A percentile compares a stretch with the other conserved stretches of the same genome.
phyloP scores from a whole-genome alignment of 2,329 filamentous ascomycete species.

The Ascochyta koolunga region DNA sequence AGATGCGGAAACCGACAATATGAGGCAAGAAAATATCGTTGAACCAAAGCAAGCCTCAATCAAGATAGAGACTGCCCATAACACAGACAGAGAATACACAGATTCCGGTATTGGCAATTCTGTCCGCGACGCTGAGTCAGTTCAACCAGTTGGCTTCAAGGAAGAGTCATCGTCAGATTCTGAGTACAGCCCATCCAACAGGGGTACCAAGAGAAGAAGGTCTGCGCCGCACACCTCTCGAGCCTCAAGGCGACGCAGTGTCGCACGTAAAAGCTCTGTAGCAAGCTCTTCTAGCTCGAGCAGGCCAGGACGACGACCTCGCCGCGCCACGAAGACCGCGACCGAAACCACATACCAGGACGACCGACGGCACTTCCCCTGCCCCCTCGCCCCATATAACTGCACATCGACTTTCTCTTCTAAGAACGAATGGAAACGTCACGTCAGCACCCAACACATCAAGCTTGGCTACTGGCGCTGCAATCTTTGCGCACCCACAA shows the following conservation, averaged over 20 bases:
- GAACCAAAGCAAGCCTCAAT: constrained; percentile 20
- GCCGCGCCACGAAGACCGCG: constrained; percentile 16
- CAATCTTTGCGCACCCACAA: constrained; percentile 61
- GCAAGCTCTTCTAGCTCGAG: constrained; percentile 12
- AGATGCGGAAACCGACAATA: constrained; percentile 29
- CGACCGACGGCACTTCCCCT: constrained; percentile 66
- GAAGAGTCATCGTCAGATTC: constrained; percentile 43
- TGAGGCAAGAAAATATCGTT: constrained; percentile 29
- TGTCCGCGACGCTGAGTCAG: constrained; percentile 44
- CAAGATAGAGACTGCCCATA: constrained; percentile 23
- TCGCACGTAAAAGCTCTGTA: constrained; percentile 31
- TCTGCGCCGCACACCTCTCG: constrained; percentile 35
- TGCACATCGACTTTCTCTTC: constrained; percentile 74
- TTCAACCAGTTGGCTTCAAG: constrained; percentile 38
- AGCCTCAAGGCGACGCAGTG: constrained; percentile 24
- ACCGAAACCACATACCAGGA: constrained; percentile 20
- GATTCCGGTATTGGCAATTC: constrained; percentile 39
- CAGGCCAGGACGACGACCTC: constrained; percentile 28
- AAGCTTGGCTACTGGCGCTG: constrained; percentile 78
- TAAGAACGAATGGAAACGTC: constrained; percentile 97
- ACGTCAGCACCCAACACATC: constrained; percentile 81
- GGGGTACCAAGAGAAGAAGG: constrained; percentile 30
- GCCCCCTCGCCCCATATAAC: constrained; percentile 78
- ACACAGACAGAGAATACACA: constrained; percentile 24
- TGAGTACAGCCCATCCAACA: constrained; percentile 41